A percentile compares a stretch with the other conserved stretches of the same genome.
phyloP scores from a whole-genome alignment of 2,329 filamentous ascomycete species.

The Ascochyta lentis region DNA sequence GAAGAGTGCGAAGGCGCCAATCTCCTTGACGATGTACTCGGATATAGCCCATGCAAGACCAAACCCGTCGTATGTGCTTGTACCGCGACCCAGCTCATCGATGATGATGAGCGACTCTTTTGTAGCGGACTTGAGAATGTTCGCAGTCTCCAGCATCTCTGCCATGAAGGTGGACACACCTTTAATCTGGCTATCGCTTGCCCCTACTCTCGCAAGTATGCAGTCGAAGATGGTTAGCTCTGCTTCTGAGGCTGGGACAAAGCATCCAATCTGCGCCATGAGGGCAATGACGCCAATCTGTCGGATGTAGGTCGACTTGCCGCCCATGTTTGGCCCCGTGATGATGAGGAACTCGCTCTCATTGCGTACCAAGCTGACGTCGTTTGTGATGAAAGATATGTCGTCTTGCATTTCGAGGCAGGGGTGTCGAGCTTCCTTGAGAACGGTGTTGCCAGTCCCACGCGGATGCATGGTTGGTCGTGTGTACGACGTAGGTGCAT shows the following conservation, averaged over 20 bases:
- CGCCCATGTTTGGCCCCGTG: constrained; percentile 98
- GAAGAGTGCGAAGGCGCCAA: constrained; percentile 92
- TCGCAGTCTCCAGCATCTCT: constrained; percentile 98
- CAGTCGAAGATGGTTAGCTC: constrained; percentile 96
- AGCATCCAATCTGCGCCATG: constrained; percentile 96
- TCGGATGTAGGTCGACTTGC: constrained; percentile 97
- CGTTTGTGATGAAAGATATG: constrained; percentile 97
- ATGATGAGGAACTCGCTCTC: constrained; percentile 93
- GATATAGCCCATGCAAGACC: constrained; percentile 99
- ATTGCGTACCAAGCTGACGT: constrained; percentile 80
- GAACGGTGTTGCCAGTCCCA: constrained; percentile 83
- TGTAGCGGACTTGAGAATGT: constrained; percentile 96
- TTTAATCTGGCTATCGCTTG: constrained; percentile 95
- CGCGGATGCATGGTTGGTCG: constrained; percentile 89
- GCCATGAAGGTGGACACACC: constrained; percentile 99
- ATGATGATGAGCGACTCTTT: constrained; percentile 97
- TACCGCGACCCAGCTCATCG: constrained; percentile 94
- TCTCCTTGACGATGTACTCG: constrained; percentile 95
- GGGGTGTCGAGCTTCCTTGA: constrained; percentile 93
- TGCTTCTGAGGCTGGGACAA: constrained; percentile 88
- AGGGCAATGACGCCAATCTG: constrained; percentile 96
- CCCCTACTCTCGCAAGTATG: constrained; percentile 93
- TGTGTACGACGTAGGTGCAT: constrained; percentile 90
- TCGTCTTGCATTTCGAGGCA: constrained; percentile 99
- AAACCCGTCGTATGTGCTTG: constrained; percentile 97